phyloP scores from a whole-genome alignment of 2,329 filamentous ascomycete species.

The Ustilaginoidea virens region DNA sequence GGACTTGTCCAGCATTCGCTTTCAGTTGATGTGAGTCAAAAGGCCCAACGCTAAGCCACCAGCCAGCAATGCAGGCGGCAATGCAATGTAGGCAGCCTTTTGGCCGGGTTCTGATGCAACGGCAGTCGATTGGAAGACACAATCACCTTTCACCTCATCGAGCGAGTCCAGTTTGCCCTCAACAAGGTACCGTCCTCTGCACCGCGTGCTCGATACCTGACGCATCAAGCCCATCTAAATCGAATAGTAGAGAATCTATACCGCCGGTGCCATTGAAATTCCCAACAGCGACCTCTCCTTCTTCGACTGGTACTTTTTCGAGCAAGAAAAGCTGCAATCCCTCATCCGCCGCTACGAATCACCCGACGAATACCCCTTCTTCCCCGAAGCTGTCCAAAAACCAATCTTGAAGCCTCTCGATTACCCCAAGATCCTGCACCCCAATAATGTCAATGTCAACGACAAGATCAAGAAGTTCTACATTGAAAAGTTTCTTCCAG shows the following conservation, averaged over 20 bases:
- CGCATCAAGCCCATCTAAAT: too few relatives aligned
- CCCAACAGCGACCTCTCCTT: constrained; percentile 62
- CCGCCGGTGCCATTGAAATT: constrained; percentile 62
- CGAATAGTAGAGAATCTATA: constrained; percentile 70
- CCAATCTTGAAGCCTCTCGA: constrained; percentile 77
- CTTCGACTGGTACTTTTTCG: constrained; percentile 83
- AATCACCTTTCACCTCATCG: constrained; percentile 92
- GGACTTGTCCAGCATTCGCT: constrained; percentile 82
- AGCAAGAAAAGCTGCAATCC: constrained; percentile 85
- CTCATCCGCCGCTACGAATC: constrained; percentile 89
- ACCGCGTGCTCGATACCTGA: too few relatives aligned
- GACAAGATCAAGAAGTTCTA: constrained; percentile 75
- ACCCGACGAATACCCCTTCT: constrained; percentile 96
- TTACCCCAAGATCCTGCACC: constrained; percentile 78
- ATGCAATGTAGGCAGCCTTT: too few relatives aligned
- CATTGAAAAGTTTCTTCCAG: constrained; percentile 66
- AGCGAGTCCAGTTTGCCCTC: constrained; percentile 91
- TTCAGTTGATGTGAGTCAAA: constrained; percentile 79
- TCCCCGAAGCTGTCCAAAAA: constrained; percentile 61
- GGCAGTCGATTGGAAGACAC: constrained; percentile 87
- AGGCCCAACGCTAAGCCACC: too few relatives aligned
- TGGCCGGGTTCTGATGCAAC: constrained; percentile 4
- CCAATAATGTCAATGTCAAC: constrained; percentile 86
- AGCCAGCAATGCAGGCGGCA: too few relatives aligned
- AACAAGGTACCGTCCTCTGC: constrained; percentile 36